These are phyloP conservation scores for Mortierella sp. DNA, from an alignment of 371 early-diverging fungal species.

Conservation along the genomic window DNA sequence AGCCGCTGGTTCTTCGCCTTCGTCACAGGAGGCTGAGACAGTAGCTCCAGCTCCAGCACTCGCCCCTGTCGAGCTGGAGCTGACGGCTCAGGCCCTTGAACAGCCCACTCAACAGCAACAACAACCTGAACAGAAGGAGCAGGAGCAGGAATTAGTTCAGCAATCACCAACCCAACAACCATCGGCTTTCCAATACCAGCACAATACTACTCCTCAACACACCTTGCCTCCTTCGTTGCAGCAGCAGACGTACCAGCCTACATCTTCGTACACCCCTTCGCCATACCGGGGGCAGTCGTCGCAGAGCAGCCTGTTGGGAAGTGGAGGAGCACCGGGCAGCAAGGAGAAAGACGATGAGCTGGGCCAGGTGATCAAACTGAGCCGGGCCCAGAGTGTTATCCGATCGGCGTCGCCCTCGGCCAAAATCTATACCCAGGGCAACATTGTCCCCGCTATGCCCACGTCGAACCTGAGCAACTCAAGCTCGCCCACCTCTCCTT, in stretches of 20 bases:
- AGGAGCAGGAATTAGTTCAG: conserved; percentile 9
- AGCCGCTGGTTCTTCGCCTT: background rate
- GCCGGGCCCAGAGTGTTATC: conserved; percentile 43
- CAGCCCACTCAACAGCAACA: conserved; percentile 19
- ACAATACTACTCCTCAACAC: background rate
- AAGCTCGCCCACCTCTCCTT: conserved; percentile 16
- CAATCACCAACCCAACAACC: background rate
- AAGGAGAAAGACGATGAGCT: conserved; percentile 37
- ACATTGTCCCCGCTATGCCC: conserved; percentile 41
- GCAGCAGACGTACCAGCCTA: conserved; percentile 40
- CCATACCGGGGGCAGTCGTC: background rate
- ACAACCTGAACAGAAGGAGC: background rate
- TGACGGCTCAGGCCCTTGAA: background rate
- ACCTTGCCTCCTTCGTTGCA: conserved; percentile 26
- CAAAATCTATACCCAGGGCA: conserved; percentile 51
- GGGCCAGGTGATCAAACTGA: conserved; percentile 47
- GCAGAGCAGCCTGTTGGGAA: background rate
- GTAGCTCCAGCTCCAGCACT: conserved; percentile 2
- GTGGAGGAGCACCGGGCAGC: background rate
- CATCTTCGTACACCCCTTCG: conserved; percentile 30
- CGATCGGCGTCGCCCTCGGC: conserved; percentile 43
- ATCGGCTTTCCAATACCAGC: conserved; percentile 4
- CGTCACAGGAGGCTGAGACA: conserved; percentile 2
- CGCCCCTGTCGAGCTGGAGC: background rate
- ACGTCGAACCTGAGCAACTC: conserved; percentile 14